Base-by-base conservation (phyloP, 768 basidiomycete genomes). In the Hericium coralloides region DNA sequence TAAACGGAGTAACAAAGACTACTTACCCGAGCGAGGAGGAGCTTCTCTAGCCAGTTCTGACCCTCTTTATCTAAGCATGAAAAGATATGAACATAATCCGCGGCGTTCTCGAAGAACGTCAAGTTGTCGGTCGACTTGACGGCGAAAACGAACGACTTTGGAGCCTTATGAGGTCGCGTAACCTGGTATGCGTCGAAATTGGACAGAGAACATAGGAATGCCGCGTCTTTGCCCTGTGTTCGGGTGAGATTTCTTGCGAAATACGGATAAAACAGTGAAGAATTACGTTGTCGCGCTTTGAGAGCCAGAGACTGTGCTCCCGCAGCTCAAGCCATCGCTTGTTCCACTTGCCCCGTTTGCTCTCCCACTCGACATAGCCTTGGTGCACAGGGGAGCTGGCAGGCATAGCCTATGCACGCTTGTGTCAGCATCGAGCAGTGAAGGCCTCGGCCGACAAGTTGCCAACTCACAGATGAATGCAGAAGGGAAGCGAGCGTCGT, bases 301-400 rank as follows among this genome's bases (percentile, higher is more conserved):
- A 87, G 38, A 95, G 67, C 79, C 85, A 95, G 55, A 98, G 66
- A 58, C 82, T 81, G 61, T 95, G 91, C 65, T 95, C 92, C 50
- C 90, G 79, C 23, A 97, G 79, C 64, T 86, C 83, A 66, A 99
- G 75, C 83, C 86, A 95, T 37, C 92, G 81, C 71, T 98, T 98
- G 56, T 76, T 86, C 97, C 95, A 99, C 70, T 97, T 97, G 38
- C 93, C 93, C 58, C 87, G 82, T 72, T 95, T 98, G 48, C 75
- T 76, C 73, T 95, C 92, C 80, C 85, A 89, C 68, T 98, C 90
- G 23, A 98, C 83, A 65, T 84, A 93, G 6, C 87, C 78, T 41
- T 77, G 73, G 59, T 73, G 64, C 3, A 62, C 68, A 52, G 78
- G 75, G 22, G 74, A 73, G 57, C 69, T 70, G 4, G 72, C 67